Conservation (phyloP, 768 basidiomycete genomes). For the Termitomyces sp. region DNA sequence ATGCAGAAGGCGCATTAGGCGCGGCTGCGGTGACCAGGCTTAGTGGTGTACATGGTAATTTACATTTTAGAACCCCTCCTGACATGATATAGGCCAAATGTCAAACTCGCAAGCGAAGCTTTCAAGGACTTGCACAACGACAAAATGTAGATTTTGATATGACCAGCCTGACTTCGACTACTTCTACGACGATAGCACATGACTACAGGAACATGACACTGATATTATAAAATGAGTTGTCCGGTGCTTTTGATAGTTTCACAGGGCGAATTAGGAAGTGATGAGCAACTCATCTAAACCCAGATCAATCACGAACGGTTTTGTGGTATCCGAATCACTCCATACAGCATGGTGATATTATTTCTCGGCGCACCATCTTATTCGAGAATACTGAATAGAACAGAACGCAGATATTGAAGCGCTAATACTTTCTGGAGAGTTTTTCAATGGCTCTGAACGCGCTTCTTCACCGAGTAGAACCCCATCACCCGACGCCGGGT, state of each 20-base stretch:
- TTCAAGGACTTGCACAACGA: no score
- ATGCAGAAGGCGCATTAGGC: no score
- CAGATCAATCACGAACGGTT: constrained; percentile 1
- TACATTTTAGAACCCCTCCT: no score
- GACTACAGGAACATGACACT: neutral
- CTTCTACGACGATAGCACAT: neutral
- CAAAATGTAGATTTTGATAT: no score
- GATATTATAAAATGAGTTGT: neutral
- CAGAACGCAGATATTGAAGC: constrained; percentile 24
- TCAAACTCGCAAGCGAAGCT: no score
- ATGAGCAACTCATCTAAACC: constrained; percentile 4
- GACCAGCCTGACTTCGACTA: neutral
- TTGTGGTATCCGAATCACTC: neutral
- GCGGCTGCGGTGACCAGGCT: no score
- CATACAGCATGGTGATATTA: constrained; percentile 6
- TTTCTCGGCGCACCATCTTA: neutral
- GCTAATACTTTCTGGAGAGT: constrained; percentile 52
- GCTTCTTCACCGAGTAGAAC: constrained; percentile 63
- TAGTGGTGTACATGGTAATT: no score
- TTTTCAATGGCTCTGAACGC: constrained; percentile 52
- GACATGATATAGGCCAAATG: no score
- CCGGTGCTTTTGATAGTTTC: neutral
- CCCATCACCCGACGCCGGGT: constrained; percentile 53
- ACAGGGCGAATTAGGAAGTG: neutral
- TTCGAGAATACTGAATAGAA: constrained; percentile 2